Conservation (phyloP, 257 asterid species). For the Jaltomata sinuosa region DNA sequence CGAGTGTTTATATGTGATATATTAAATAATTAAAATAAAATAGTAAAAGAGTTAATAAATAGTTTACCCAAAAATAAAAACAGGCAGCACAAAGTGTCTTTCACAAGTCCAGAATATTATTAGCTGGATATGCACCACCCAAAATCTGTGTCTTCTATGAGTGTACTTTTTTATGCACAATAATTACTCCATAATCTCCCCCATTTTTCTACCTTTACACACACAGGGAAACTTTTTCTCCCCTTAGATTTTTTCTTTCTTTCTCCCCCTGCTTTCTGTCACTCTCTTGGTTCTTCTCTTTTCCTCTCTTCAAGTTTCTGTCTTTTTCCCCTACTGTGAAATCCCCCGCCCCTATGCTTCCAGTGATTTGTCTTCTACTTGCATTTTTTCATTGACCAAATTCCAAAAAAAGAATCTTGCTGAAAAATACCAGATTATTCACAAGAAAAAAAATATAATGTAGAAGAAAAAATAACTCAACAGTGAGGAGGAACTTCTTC, state of each 20-base stretch:
- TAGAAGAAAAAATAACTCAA: neutral
- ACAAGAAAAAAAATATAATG: neutral
- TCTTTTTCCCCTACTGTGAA: neutral
- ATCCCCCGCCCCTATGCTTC: neutral
- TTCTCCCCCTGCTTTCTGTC: neutral
- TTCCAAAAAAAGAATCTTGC: neutral
- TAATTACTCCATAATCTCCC: neutral
- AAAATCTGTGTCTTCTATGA: neutral
- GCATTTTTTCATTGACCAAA: neutral
- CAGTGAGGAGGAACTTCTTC: neutral
- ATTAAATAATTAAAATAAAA: too few species aligned
- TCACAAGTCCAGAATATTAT: neutral
- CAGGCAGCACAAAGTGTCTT: too few species aligned
- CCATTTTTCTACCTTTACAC: neutral
- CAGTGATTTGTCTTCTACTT: neutral
- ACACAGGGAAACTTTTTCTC: neutral
- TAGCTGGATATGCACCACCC: neutral
- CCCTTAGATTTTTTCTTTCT: neutral
- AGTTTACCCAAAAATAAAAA: too few species aligned
- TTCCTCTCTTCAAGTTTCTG: neutral
- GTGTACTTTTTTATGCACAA: neutral
- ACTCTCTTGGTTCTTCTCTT: neutral
- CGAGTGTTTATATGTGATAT: too few species aligned
- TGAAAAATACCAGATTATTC: neutral
- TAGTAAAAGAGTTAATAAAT: too few species aligned